Percentiles rank a stretch among this genome's conserved stretches.
These are phyloP conservation scores for Phallus indusiatus DNA, from an alignment of 768 basidiomycete species.

Conservation along the genomic window DNA sequence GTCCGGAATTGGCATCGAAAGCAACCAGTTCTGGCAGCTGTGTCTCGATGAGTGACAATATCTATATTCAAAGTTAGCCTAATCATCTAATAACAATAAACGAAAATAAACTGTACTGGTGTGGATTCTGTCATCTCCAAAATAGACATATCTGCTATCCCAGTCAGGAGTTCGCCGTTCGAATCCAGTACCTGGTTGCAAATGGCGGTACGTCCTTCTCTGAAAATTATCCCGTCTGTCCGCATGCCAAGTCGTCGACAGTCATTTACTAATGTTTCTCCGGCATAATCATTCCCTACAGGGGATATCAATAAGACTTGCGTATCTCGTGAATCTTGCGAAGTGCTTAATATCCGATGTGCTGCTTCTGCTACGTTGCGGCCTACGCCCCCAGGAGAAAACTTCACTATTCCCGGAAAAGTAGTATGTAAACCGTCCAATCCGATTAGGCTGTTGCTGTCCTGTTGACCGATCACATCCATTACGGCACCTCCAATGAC, in stretches of 20 bases:
- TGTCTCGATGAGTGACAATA: constrained; percentile 37
- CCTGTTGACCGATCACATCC: constrained; percentile 65
- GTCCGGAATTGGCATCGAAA: constrained; percentile 67
- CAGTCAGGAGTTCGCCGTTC: constrained; percentile 63
- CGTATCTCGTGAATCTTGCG: constrained; percentile 5
- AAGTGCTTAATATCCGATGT: constrained; percentile 44
- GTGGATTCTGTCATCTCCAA: constrained; percentile 38
- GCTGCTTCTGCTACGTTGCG: constrained; percentile 94
- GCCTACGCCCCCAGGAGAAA: constrained; percentile 82
- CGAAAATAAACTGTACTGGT: constrained; percentile 24
- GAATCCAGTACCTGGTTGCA: constrained; percentile 80
- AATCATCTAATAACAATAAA: background rate
- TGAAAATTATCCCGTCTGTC: constrained; percentile 60
- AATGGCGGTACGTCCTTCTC: constrained; percentile 38
- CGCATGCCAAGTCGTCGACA: constrained; percentile 62
- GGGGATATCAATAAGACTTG: constrained; percentile 62
- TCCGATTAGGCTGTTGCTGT: constrained; percentile 19
- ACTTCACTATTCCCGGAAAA: constrained; percentile 60
- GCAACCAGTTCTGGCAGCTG: constrained; percentile 52
- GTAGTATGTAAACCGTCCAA: constrained; percentile 55
- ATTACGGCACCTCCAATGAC: constrained; percentile 84
- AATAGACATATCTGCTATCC: constrained; percentile 85
- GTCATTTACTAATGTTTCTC: constrained; percentile 51
- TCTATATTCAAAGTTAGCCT: constrained; percentile 26
- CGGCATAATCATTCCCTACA: constrained; percentile 71